Conservation (phyloP, 1,284 basidiomycete species). For the Heterobasidion parviporum region DNA sequence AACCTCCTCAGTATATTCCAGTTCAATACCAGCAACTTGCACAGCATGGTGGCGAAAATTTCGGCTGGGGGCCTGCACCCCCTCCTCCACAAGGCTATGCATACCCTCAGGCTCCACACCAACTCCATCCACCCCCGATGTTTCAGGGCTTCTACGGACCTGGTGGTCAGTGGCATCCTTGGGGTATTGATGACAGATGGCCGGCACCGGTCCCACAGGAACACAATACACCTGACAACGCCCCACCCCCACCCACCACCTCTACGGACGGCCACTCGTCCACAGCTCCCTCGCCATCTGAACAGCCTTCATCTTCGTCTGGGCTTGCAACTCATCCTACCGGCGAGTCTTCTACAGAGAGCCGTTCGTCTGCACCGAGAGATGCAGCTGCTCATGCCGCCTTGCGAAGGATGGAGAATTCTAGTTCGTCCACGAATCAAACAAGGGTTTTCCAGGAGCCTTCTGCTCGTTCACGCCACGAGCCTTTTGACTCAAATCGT, state of each 20-base stretch:
- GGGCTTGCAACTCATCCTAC: conserved; percentile 1
- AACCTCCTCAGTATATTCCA: conserved; percentile 5
- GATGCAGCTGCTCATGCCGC: conserved; percentile 30
- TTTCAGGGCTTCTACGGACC: conserved; percentile 53
- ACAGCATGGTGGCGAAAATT: not conserved
- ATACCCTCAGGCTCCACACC: conserved; percentile 15
- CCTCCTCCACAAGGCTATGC: conserved; percentile 4
- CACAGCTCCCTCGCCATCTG: not conserved
- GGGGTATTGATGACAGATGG: conserved; percentile 33
- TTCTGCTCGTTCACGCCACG: not conserved
- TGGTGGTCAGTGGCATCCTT: conserved; percentile 54
- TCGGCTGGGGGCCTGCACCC: conserved; percentile 11
- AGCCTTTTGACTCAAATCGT: not conserved
- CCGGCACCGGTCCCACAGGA: conserved; percentile 10
- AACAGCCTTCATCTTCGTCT: not conserved
- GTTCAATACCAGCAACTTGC: not conserved
- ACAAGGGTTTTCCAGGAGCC: not conserved
- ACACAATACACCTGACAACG: conserved; percentile 7
- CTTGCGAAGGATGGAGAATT: conserved; percentile 19
- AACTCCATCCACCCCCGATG: conserved; percentile 23
- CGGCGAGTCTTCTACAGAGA: conserved; percentile 5
- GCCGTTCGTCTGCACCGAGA: conserved; percentile 16
- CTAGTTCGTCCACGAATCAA: not conserved
- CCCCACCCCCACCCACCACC: conserved; percentile 5
- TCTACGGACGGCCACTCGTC: not conserved